Conservation (phyloP, 2,329 filamentous ascomycete species). For the Echinosphaeria canescens region DNA sequence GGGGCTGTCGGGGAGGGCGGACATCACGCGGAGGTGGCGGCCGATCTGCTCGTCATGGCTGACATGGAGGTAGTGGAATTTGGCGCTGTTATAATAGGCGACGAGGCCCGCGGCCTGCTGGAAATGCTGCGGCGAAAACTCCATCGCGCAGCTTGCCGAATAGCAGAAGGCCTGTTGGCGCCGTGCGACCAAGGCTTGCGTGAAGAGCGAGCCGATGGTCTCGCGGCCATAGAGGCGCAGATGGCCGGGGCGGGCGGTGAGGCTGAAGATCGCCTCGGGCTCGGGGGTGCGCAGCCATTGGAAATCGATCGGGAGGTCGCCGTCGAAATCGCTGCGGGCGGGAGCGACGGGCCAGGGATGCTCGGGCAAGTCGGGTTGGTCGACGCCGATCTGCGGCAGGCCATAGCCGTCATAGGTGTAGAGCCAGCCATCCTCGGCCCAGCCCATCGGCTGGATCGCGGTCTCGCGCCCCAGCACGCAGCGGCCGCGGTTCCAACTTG, state of each 20-base stretch:
- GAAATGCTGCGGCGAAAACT: slow-evolving; percentile 32
- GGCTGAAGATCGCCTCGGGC: slow-evolving; percentile 25
- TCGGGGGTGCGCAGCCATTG: slow-evolving; percentile 36
- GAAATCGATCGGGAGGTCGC: slow-evolving; percentile 25
- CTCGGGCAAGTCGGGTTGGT: slow-evolving; percentile 23
- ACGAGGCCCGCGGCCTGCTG: slow-evolving; percentile 37
- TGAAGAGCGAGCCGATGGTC: slow-evolving; percentile 33
- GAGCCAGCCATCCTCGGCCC: slow-evolving; percentile 37
- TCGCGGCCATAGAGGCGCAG: slow-evolving; percentile 28
- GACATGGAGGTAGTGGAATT: slow-evolving; percentile 41
- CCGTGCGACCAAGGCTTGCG: slow-evolving; percentile 30
- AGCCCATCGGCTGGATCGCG: slow-evolving; percentile 34
- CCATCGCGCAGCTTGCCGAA: slow-evolving; percentile 32
- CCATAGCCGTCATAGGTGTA: slow-evolving; percentile 35
- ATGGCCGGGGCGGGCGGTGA: slow-evolving; percentile 13
- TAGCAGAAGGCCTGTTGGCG: slow-evolving; percentile 36
- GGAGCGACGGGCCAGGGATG: slow-evolving; percentile 26
- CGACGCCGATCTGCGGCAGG: slow-evolving; percentile 28
- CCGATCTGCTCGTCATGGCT: too few species aligned
- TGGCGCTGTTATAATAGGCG: slow-evolving; percentile 40
- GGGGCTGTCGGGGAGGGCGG: too few species aligned
- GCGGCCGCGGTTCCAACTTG: too few species aligned
- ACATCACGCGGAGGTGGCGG: too few species aligned
- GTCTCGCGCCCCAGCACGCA: slow-evolving; percentile 33
- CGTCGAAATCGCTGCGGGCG: slow-evolving; percentile 21